Percentiles rank a stretch among this genome's conserved stretches.
phyloP scores from a whole-genome alignment of 305 asterid species.

The Plantago rigida region DNA sequence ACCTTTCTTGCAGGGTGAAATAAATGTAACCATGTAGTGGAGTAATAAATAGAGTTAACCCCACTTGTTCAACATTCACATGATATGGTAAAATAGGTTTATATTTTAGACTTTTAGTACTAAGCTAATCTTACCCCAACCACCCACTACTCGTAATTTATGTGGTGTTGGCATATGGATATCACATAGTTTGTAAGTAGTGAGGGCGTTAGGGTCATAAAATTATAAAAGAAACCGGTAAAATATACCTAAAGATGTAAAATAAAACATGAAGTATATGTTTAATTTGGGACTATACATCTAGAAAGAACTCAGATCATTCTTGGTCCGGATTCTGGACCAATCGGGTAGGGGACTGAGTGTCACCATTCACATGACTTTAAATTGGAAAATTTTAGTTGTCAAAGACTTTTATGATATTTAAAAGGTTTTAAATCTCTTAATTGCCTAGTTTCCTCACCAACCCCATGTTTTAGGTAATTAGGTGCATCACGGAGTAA shows the following conservation, averaged over 20 bases:
- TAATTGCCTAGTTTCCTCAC: background rate
- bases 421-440: constrained; percentile 7
- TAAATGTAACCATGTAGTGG: constrained; percentile 32
- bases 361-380: background rate
- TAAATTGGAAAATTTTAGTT: background rate
- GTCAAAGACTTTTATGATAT: constrained; percentile 15
- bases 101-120: too few relatives aligned
- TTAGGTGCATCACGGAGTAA: background rate
- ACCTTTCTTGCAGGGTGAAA: constrained; percentile 38
- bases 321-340: constrained; percentile 23
- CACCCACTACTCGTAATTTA: too few relatives aligned
- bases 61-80: constrained; percentile 28
- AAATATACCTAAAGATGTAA: background rate
- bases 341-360: constrained; percentile 28
- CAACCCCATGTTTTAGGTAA: constrained; percentile 7
- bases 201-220: too few relatives aligned
- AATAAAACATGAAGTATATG: too few relatives aligned
- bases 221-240: background rate
- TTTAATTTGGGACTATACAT: constrained; percentile 10
- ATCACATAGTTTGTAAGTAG: too few relatives aligned
- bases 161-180: too few relatives aligned
- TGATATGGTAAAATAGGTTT: background rate
- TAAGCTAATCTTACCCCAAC: too few relatives aligned
- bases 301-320: constrained; percentile 2
- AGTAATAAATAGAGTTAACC: constrained; percentile 14